Conservation (phyloP, 208 protist species). For the Crithidia expoeki region DNA sequence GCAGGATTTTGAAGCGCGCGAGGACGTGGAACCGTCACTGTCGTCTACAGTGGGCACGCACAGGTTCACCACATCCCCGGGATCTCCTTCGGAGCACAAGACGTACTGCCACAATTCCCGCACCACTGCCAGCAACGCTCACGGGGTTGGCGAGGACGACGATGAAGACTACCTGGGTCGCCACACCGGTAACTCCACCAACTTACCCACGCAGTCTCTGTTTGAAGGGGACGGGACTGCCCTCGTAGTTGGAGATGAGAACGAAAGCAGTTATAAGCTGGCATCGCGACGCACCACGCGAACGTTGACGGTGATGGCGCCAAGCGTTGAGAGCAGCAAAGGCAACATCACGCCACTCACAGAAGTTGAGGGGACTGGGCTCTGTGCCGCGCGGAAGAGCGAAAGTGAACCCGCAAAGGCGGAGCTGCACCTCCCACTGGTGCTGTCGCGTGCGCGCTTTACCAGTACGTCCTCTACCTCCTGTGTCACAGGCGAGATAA, state of each 20-base stretch:
- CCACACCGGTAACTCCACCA: background rate
- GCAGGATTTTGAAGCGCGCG: background rate
- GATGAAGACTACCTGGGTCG: background rate
- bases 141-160: background rate
- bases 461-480: slow-evolving; percentile 3
- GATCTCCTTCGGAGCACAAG: slow-evolving; percentile 1
- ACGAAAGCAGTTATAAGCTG: background rate
- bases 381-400: background rate
- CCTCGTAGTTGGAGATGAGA: background rate
- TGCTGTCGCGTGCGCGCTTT: background rate
- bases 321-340: background rate
- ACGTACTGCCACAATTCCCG: slow-evolving; percentile 3
- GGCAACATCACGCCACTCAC: background rate
- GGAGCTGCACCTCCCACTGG: slow-evolving; percentile 3
- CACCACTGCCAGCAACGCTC: background rate
- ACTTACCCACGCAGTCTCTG: background rate
- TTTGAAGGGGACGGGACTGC: background rate
- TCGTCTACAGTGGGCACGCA: slow-evolving; percentile 11
- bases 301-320: background rate
- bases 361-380: background rate
- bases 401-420: background rate
- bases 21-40: background rate
- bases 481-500: background rate
- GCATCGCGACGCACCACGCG: background rate
- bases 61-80: background rate